These are phyloP conservation scores for Truncatella angustata DNA, from an alignment of 2,329 filamentous ascomycete species.

Conservation along the genomic window DNA sequence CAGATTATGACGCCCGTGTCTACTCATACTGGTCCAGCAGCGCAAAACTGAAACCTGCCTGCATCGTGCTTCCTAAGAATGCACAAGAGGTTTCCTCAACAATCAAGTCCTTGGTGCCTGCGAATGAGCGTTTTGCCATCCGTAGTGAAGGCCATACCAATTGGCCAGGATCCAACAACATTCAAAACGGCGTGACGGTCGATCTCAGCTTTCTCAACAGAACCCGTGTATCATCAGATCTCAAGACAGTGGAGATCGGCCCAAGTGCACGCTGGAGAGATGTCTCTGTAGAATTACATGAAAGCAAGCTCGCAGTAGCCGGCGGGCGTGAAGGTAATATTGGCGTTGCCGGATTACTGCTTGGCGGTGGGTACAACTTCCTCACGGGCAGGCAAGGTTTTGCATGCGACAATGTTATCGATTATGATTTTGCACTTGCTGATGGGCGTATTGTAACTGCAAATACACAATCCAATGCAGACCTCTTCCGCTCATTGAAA, in stretches of 20 bases:
- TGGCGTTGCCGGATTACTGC: slow-evolving; percentile 15
- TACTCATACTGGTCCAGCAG: slow-evolving; percentile 10
- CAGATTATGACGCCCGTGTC: background rate
- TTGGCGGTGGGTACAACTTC: slow-evolving; percentile 17
- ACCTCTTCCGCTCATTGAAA: slow-evolving; percentile 41
- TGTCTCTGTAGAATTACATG: background rate
- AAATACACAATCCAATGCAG: slow-evolving; percentile 13
- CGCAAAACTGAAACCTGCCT: slow-evolving; percentile 4
- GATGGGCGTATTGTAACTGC: slow-evolving; percentile 3
- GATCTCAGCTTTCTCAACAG: background rate
- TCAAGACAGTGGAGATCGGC: background rate
- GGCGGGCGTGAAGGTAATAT: slow-evolving; percentile 12
- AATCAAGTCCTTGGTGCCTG: background rate
- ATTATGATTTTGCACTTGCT: slow-evolving; percentile 6
- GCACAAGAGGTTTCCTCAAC: background rate
- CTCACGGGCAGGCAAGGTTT: slow-evolving; percentile 9
- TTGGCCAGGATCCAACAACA: slow-evolving; percentile 9
- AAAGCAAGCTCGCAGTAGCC: background rate
- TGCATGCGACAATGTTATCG: slow-evolving; percentile 8
- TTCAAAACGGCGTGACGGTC: background rate
- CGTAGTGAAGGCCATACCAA: slow-evolving; percentile 7
- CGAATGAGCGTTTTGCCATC: background rate
- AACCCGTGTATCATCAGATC: background rate
- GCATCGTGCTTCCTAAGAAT: background rate
- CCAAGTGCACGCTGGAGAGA: slow-evolving; percentile 1